Evolutionary conservation across 2,329 filamentous ascomycete species (phyloP).

Genomic region (Canariomyces notabilis): DNA sequence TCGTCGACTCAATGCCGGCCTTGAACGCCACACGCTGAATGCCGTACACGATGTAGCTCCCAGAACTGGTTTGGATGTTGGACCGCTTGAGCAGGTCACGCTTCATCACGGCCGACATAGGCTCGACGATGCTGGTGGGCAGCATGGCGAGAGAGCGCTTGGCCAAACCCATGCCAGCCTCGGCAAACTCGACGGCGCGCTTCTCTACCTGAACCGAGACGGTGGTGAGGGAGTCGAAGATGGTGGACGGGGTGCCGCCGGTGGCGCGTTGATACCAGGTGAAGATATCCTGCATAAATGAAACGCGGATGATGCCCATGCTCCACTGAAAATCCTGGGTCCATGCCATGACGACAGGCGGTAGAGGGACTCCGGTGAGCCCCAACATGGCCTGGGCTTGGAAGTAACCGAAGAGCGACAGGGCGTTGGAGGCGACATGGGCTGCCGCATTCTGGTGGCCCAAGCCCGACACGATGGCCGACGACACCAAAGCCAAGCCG

Average conservation of each 20-base stretch:
- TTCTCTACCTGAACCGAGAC: slow-evolving; percentile 83
- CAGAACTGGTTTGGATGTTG: slow-evolving; percentile 49
- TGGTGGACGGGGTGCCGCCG: slow-evolving; percentile 74
- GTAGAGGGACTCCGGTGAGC: slow-evolving; percentile 73
- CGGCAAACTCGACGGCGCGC: slow-evolving; percentile 38
- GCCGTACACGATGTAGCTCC: slow-evolving; percentile 64
- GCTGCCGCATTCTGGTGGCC: slow-evolving; percentile 92
- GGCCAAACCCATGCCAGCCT: slow-evolving; percentile 39
- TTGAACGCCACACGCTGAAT: slow-evolving; percentile 87
- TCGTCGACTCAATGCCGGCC: slow-evolving; percentile 78
- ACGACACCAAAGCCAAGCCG: slow-evolving; percentile 75
- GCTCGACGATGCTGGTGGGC: slow-evolving; percentile 35
- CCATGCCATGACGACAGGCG: slow-evolving; percentile 86
- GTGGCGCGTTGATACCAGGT: slow-evolving; percentile 96
- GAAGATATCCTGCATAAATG: slow-evolving; percentile 82
- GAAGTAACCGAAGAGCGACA: slow-evolving; percentile 93
- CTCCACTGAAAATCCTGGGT: slow-evolving; percentile 98
- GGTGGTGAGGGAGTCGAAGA: slow-evolving; percentile 67
- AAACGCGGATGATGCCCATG: slow-evolving; percentile 86
- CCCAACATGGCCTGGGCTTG: slow-evolving; percentile 90
- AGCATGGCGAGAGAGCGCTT: slow-evolving; percentile 53
- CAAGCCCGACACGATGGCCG: slow-evolving; percentile 81
- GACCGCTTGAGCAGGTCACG: slow-evolving; percentile 46
- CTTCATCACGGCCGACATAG: slow-evolving; percentile 27
- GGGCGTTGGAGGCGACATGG: slow-evolving; percentile 86